Conservation (phyloP, 2,329 filamentous ascomycete genomes). For the Aspergillus hortae region DNA sequence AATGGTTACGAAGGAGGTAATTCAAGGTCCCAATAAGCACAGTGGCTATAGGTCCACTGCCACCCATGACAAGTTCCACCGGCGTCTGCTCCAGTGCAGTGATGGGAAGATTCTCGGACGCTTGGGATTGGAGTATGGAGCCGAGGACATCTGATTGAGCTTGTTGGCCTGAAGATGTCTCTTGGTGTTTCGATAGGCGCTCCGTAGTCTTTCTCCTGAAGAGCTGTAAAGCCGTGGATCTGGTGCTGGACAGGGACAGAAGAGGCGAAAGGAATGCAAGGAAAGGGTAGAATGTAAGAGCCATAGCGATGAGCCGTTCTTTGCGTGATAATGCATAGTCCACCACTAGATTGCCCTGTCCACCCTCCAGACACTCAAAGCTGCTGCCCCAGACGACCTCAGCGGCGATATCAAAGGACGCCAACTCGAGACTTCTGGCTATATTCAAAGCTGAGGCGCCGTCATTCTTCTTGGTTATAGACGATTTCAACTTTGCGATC, state of each 20-base stretch:
- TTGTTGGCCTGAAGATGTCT: background rate
- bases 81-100: constrained; percentile 8
- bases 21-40: constrained; percentile 2
- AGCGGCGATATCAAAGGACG: constrained; percentile 13
- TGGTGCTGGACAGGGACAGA: background rate
- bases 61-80: constrained; percentile 2
- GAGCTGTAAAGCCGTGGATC: background rate
- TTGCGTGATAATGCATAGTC: background rate
- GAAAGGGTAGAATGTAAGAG: background rate
- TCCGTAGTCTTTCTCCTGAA: background rate
- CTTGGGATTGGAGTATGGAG: background rate
- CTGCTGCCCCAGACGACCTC: constrained; percentile 9
- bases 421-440: constrained; percentile 8
- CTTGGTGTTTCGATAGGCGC: background rate
- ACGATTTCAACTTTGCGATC: constrained; percentile 6
- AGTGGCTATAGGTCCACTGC: constrained; percentile 8
- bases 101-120: background rate
- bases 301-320: background rate
- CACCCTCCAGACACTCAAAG: constrained; percentile 6
- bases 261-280: background rate
- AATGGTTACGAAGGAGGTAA: constrained; percentile 3
- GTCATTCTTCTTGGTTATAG: background rate
- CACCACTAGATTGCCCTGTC: constrained; percentile 6
- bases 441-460: constrained; percentile 3
- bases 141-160: constrained; percentile 7